Base-by-base conservation (phyloP, 495 filamentous ascomycete genomes). In the Penicillium ochrochloron region DNA sequence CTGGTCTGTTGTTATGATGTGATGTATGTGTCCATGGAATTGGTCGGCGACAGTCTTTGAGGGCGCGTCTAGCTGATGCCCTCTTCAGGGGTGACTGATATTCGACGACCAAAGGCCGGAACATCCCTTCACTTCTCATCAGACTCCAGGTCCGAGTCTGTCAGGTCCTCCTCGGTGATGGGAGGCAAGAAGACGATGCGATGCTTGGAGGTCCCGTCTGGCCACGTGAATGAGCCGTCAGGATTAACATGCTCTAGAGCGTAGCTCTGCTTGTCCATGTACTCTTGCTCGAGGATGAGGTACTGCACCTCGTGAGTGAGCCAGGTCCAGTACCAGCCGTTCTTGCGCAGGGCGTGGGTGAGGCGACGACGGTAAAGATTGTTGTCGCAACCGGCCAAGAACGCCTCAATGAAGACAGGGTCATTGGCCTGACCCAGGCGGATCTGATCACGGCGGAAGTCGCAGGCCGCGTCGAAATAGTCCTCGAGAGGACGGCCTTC, bases 161-260 rank as follows among this genome's bases (percentile, higher is more conserved):
- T 65, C 34, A 70, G 48, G 53, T 70, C 67, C 11, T 64, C 61
- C 50, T 65, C 67, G 1, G 61, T 67, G 15, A 70, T 62, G 51
- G 67, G 67, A 29, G 54, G 39, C 50, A 64, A 27, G 4, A 33
- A 14, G 23, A 64, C 31, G 27, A 70, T 62, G 12, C 59, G 53
- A 11, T 52, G 27, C 33, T 41, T 46, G 10, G 46, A 42, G 21
- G 46, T 57, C 7, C 64, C 64, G 61, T 69, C 64, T 1, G 67
- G 67, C 29, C 62, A 55, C 27, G 58, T 3, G 7, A 67, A 65
- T 3, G 67, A 62, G 1, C 67, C 67, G 61, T 70, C 62, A 15
- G 57, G 35, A 17, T 53, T 39, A 48, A 51, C 42, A 23, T 70
- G 64, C 4, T 56, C 54, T 17, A 66, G 41, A 4, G 67, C 67